A percentile compares a stretch with the other conserved stretches of the same genome.
Evolutionary conservation across 768 basidiomycete species (phyloP).

Genomic region (Boletus sp.): DNA sequence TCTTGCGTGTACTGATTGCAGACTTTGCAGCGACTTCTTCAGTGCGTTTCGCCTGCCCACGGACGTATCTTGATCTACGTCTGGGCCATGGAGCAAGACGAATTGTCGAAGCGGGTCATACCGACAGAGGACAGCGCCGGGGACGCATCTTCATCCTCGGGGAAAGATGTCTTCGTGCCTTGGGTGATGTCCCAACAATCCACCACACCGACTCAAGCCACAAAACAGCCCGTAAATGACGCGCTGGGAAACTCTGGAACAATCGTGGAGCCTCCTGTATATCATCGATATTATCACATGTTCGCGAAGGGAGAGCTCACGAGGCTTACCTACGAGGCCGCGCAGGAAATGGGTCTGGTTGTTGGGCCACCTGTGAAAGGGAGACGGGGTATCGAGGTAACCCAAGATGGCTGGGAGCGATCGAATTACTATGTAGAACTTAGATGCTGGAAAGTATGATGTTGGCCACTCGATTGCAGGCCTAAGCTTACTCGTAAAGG

Average conservation of each 20-base stretch:
- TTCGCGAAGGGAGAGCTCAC: conserved; percentile 80
- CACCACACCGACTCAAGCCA: conserved; percentile 17
- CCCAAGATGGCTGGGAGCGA: conserved; percentile 80
- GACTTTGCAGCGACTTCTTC: conserved; percentile 52
- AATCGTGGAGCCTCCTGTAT: conserved; percentile 39
- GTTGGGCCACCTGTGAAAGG: conserved; percentile 40
- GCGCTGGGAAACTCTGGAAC: not conserved
- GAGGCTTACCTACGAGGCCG: conserved; percentile 61
- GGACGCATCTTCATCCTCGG: conserved; percentile 28
- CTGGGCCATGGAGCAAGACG: conserved; percentile 95
- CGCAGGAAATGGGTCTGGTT: conserved; percentile 50
- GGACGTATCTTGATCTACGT: conserved; percentile 91
- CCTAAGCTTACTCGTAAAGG: conserved; percentile 3
- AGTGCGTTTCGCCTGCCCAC: conserved; percentile 60
- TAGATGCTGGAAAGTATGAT: conserved; percentile 52
- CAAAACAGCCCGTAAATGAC: conserved; percentile 2
- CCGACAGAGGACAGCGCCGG: conserved; percentile 22
- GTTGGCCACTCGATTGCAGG: conserved; percentile 4
- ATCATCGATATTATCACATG: conserved; percentile 95
- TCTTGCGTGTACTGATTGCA: not conserved
- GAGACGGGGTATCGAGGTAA: conserved; percentile 57
- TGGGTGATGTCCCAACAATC: conserved; percentile 63
- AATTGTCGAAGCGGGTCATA: conserved; percentile 73
- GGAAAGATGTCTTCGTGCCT: conserved; percentile 86
- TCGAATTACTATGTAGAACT: conserved; percentile 88